These are phyloP conservation scores for Lentinula edodes DNA, from an alignment of 768 basidiomycete species.

Conservation along the genomic window DNA sequence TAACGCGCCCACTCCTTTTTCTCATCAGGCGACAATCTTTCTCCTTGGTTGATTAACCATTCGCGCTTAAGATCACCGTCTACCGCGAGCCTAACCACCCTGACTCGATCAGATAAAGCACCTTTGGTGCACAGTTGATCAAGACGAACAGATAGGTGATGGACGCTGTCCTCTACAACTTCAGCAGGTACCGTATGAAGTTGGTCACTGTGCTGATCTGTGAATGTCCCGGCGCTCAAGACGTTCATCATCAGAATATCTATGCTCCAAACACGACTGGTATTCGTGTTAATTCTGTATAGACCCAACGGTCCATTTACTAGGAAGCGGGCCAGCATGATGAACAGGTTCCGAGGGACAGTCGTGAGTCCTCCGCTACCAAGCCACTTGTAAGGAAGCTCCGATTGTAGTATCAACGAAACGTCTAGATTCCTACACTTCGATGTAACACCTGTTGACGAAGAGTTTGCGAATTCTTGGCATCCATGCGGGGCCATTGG, in stretches of 20 bases:
- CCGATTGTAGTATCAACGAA: not conserved
- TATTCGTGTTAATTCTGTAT: not conserved
- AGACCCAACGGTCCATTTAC: not conserved
- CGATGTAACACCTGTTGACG: not conserved
- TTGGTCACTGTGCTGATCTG: not conserved
- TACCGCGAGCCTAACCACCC: not conserved
- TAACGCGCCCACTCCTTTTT: not conserved
- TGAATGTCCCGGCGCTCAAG: not conserved
- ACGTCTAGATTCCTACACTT: not conserved
- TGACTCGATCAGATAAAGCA: not conserved
- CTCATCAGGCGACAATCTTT: not conserved
- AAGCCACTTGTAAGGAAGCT: not conserved
- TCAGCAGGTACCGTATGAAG: not conserved
- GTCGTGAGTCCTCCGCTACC: not conserved
- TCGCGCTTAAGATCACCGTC: conserved; percentile 8
- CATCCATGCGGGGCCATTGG: not conserved
- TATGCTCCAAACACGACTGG: not conserved
- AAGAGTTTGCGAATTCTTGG: not conserved
- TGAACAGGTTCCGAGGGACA: not conserved
- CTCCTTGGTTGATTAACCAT: conserved; percentile 8
- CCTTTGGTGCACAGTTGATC: not conserved
- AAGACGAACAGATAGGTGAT: not conserved
- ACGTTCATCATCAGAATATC: not conserved
- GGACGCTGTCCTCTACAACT: not conserved
- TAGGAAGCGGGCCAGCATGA: not conserved